Base-by-base conservation (phyloP, 805 yeast species). In the Sporopachydermia lactativora region DNA sequence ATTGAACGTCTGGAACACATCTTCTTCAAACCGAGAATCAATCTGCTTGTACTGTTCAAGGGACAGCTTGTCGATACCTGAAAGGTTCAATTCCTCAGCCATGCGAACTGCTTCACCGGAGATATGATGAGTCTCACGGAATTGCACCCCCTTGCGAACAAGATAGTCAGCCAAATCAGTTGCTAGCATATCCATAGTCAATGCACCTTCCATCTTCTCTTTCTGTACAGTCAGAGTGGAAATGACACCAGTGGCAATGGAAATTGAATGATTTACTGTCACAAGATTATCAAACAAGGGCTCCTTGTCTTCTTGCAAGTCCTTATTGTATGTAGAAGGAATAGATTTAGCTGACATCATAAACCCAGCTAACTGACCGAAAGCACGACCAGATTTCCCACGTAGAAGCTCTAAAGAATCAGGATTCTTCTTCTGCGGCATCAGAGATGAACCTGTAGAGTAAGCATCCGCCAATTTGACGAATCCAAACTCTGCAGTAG, bases 381-480 rank as follows among this genome's bases (percentile, higher is more conserved):
- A 88, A 4, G 85, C 95, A 61, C 99, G 79, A 41, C 99, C 99
- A 6, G 94, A 78, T 64, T 92, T 92, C 44, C 99, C 99, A 62
- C 99, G 75, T 55, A 94, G 71, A 47, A 92, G 71, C 65, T 92
- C 99, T 50, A 92, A 68, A 18, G 95, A 83, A 60, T 92, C 99
- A 3, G 98, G 96, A 65, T 92, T 92, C 64, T 92, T 92, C 77
- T 92, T 92, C 64, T 92, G 98, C 17, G 99, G 99, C 99, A 92
- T 92, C 57, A 92, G 71, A 18, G 96, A 85, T 4, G 96, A 85
- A 11, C 99, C 99, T 5, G 99, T 92, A 1, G 98, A 92, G 63
- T 92, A 92, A 17, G 98, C 97, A 58, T 92, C 99, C 8, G 96
- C 94, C 40, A 88, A 73, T 59, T 83, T 77, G 47, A 92, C 70